Evolutionary conservation across 208 protist genomes (phyloP).

Genomic region (Naegleria gruberi): DNA sequence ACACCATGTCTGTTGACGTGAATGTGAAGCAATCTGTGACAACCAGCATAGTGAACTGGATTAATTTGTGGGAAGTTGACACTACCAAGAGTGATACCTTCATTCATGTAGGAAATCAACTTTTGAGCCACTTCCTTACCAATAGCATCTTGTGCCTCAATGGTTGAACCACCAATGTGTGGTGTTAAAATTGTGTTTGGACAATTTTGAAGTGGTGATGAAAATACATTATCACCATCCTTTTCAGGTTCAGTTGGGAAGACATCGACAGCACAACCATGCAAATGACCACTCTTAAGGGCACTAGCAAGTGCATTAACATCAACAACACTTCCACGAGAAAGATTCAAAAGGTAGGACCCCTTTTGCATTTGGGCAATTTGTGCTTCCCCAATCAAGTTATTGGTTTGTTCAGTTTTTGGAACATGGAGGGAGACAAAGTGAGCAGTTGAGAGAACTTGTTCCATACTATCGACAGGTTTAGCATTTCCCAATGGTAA

Average conservation of each 20-base stretch:
- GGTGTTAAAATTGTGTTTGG: conserved; percentile 85
- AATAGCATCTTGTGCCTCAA: conserved; percentile 78
- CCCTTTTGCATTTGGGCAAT: conserved; percentile 62
- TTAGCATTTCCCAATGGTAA: conserved; percentile 76
- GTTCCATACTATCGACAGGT: conserved; percentile 52
- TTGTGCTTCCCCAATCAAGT: conserved; percentile 61
- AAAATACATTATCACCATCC: conserved; percentile 44
- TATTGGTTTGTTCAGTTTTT: conserved; percentile 57
- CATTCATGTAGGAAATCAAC: conserved; percentile 68
- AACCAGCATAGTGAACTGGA: conserved; percentile 14
- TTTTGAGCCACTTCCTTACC: conserved; percentile 70
- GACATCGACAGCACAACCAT: conserved; percentile 76
- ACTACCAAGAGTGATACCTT: conserved; percentile 59
- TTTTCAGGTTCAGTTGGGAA: conserved; percentile 73
- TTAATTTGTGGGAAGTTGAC: conserved; percentile 80
- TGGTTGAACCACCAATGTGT: conserved; percentile 82
- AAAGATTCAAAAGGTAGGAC: conserved; percentile 68
- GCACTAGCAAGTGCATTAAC: conserved; percentile 61
- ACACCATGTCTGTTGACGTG: conserved; percentile 80
- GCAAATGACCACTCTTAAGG: conserved; percentile 61
- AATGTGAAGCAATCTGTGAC: conserved; percentile 72
- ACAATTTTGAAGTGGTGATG: conserved; percentile 61
- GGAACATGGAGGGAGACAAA: conserved; percentile 86
- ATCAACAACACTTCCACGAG: conserved; percentile 67
- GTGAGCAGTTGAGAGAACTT: conserved; percentile 60